Evolutionary conservation across 345 rosid genomes (phyloP).

Genomic region (Aethionema arabicum): DNA sequence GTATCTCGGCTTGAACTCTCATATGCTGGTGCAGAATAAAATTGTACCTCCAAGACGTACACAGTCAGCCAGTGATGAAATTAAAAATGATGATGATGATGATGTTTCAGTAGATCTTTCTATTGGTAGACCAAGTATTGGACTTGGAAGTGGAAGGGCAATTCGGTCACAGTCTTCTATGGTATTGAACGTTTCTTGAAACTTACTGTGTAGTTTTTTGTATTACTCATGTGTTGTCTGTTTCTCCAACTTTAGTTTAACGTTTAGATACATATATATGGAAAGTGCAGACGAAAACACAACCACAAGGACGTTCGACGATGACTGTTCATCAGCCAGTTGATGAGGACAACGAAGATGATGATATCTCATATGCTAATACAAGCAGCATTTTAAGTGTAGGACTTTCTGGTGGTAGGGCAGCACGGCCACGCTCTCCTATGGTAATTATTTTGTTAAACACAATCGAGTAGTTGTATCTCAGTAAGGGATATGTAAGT

Average conservation of each 20-base stretch:
- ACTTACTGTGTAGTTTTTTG: neutral
- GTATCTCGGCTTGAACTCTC: neutral
- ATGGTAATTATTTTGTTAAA: slow-evolving; percentile 36
- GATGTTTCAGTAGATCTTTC: slow-evolving; percentile 38
- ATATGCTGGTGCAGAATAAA: slow-evolving; percentile 40
- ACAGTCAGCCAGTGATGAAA: slow-evolving; percentile 39
- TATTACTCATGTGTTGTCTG: neutral
- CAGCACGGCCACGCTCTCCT: slow-evolving; percentile 38
- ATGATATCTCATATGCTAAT: slow-evolving; percentile 29
- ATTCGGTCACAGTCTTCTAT: slow-evolving; percentile 42
- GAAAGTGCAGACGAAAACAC: slow-evolving; percentile 35
- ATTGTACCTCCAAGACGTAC: slow-evolving; percentile 38
- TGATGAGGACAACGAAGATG: slow-evolving; percentile 45
- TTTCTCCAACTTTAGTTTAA: slow-evolving; percentile 1
- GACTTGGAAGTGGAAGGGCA: slow-evolving; percentile 51
- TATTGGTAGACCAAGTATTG: slow-evolving; percentile 46
- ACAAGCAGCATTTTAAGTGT: slow-evolving; percentile 41
- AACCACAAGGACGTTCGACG: slow-evolving; percentile 35
- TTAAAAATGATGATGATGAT: slow-evolving; percentile 42
- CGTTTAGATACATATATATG: slow-evolving; percentile 5
- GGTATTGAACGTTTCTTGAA: slow-evolving; percentile 34
- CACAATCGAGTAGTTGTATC: slow-evolving; percentile 7
- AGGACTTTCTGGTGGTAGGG: slow-evolving; percentile 50
- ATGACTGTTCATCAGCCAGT: slow-evolving; percentile 20
- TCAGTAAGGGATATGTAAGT: neutral